phyloP scores from a whole-genome alignment of 2,329 filamentous ascomycete species.

The Penicillium polonicum region DNA sequence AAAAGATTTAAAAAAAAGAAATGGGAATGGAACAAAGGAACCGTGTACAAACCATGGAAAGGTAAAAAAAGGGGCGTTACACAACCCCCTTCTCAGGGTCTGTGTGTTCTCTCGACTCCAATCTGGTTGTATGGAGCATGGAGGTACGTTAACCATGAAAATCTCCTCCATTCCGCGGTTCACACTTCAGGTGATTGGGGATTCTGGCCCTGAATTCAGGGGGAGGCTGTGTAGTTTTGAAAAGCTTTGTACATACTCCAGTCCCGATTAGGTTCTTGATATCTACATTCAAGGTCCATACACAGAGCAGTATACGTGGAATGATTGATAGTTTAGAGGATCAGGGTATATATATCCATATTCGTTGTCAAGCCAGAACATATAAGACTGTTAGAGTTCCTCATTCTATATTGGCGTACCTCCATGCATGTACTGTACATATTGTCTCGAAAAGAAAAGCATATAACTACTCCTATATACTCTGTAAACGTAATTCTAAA shows the following conservation, averaged over 20 bases:
- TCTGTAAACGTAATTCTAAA: neutral
- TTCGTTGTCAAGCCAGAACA: too few relatives aligned
- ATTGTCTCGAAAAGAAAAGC: neutral
- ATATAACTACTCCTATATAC: neutral
- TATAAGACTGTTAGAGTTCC: neutral
- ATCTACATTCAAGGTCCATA: neutral
- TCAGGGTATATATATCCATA: neutral
- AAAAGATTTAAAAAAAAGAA: neutral
- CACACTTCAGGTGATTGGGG: slow-evolving; percentile 6
- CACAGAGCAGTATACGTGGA: neutral
- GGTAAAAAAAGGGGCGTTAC: slow-evolving; percentile 8
- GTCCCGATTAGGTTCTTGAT: neutral
- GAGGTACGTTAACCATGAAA: neutral
- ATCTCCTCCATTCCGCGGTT: slow-evolving; percentile 19
- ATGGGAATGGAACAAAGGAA: slow-evolving; percentile 1
- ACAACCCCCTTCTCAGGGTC: slow-evolving; percentile 19
- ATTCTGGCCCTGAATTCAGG: slow-evolving; percentile 19
- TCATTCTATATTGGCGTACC: neutral
- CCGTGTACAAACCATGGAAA: neutral
- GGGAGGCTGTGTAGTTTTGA: slow-evolving; percentile 26
- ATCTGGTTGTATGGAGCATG: neutral
- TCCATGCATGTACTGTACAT: neutral
- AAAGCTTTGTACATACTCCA: slow-evolving; percentile 7
- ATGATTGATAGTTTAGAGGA: neutral
- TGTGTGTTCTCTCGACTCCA: slow-evolving; percentile 11